Base-by-base conservation (phyloP, 805 yeast species). In the Yamadazyma laniorum region DNA sequence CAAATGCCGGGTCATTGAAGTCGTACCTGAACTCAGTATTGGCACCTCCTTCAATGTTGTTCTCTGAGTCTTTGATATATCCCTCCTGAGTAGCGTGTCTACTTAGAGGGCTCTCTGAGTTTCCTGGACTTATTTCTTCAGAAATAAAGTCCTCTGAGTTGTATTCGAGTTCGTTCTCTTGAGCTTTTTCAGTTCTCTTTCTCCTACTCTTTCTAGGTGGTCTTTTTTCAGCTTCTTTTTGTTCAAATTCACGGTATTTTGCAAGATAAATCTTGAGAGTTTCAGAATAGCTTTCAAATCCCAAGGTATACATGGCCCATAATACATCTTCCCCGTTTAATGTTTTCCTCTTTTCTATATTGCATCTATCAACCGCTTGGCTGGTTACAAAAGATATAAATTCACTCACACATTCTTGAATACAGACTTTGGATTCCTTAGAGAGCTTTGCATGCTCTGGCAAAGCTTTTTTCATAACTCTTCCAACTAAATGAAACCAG, bases 361-460 rank as follows among this genome's bases (percentile, higher is more conserved):
- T 63, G 51, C 91, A 83, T 49, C 78, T 75, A 49, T 85, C 95
- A 25, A 85, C 80, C 0, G 91, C 85, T 55, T 85, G 90, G 45
- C 89, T 81, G 1, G 95, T 83, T 22, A 85, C 75, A 59, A 85
- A 85, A 2, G 90, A 82, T 7, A 85, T 85, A 55, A 84, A 83
- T 62, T 85, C 95, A 17, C 85, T 77, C 2, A 84, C 91, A 63
- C 91, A 84, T 52, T 85, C 91, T 52, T 85, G 93, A 75, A 85
- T 79, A 43, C 89, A 58, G 49, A 82, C 90, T 51, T 83, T 82
- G 29, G 90, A 85, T 51, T 84, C 93, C 51, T 83, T 84, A 16
- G 88, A 80, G 1, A 84, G 79, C 51, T 84, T 84, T 8, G 90
- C 91, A 25, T 81, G 79, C 9, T 71, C 63, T 3, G 93, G 91